Percentiles rank a stretch among this genome's conserved stretches.
phyloP scores from a whole-genome alignment of 768 basidiomycete species.

The Amyloporia xantha region DNA sequence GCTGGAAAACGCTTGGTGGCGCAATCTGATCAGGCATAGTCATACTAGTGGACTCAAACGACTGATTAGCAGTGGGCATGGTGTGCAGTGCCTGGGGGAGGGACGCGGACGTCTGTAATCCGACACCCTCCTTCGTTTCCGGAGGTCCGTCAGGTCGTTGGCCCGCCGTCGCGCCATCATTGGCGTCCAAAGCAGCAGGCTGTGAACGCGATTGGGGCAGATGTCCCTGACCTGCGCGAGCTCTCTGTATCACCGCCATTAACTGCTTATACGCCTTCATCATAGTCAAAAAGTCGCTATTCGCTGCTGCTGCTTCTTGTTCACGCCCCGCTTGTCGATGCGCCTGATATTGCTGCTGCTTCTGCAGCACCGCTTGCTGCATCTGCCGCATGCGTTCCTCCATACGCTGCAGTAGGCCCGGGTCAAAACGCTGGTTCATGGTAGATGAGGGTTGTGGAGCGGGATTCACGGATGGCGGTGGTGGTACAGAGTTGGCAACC shows the following conservation, averaged over 20 bases:
- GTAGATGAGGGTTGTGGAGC: slow-evolving; percentile 1
- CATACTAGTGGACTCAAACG: no score
- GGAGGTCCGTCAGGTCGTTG: no score
- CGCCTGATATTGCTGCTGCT: neutral
- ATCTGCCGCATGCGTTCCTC: neutral
- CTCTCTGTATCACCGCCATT: neutral
- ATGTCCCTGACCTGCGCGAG: neutral
- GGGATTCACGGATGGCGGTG: neutral
- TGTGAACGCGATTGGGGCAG: neutral
- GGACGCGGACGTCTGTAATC: neutral
- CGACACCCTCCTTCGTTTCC: neutral
- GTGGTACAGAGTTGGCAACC: neutral
- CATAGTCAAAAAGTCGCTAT: neutral
- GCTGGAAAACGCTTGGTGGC: no score
- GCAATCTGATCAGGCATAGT: no score
- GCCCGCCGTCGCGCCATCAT: neutral
- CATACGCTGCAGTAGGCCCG: slow-evolving; percentile 8
- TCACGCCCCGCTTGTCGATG: neutral
- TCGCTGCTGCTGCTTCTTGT: neutral
- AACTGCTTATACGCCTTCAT: neutral
- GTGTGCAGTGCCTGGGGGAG: no score
- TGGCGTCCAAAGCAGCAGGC: neutral
- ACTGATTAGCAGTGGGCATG: no score
- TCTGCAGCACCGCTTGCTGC: neutral
- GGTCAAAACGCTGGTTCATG: slow-evolving; percentile 1